These are phyloP conservation scores for Pythium brachiatum DNA, from an alignment of 352 stramenopile genomes.

Conservation along the genomic window DNA sequence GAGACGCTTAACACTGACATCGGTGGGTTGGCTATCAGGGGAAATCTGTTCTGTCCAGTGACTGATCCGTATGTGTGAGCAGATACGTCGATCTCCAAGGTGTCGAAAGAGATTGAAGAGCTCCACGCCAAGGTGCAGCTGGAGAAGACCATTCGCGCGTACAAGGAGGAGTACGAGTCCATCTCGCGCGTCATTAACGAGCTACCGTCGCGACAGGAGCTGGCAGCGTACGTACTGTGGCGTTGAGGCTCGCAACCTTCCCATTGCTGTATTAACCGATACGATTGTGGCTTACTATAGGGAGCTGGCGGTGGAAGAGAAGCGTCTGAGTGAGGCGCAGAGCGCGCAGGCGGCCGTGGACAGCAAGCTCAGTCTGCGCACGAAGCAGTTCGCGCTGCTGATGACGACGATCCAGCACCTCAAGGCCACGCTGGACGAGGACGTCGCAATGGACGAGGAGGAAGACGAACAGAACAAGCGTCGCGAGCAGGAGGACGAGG, in stretches of 20 bases:
- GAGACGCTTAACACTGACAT: constrained; percentile 76
- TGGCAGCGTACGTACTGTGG: constrained; percentile 39
- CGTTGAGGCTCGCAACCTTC: not conserved
- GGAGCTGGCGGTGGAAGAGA: constrained; percentile 59
- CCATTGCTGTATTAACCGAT: not conserved
- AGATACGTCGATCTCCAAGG: constrained; percentile 67
- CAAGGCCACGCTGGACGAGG: constrained; percentile 74
- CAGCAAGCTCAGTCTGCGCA: constrained; percentile 58
- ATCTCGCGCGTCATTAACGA: constrained; percentile 82
- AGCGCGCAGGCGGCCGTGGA: constrained; percentile 55
- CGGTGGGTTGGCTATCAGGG: constrained; percentile 26
- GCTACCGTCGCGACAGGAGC: constrained; percentile 60
- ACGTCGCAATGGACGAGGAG: constrained; percentile 52
- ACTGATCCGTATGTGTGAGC: not conserved
- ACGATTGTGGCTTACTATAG: constrained; percentile 14
- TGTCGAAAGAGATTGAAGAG: constrained; percentile 68
- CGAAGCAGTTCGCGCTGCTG: constrained; percentile 79
- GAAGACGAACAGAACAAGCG: constrained; percentile 44
- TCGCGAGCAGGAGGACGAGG: constrained; percentile 52
- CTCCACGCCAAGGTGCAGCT: constrained; percentile 74
- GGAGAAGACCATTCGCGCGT: constrained; percentile 71
- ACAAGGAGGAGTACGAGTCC: constrained; percentile 90
- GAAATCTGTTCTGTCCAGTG: too few species aligned
- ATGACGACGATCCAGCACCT: constrained; percentile 86
- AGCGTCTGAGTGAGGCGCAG: constrained; percentile 52